Evolutionary conservation across 495 filamentous ascomycete species (phyloP).

Genomic region (Chaetomium fimeti): DNA sequence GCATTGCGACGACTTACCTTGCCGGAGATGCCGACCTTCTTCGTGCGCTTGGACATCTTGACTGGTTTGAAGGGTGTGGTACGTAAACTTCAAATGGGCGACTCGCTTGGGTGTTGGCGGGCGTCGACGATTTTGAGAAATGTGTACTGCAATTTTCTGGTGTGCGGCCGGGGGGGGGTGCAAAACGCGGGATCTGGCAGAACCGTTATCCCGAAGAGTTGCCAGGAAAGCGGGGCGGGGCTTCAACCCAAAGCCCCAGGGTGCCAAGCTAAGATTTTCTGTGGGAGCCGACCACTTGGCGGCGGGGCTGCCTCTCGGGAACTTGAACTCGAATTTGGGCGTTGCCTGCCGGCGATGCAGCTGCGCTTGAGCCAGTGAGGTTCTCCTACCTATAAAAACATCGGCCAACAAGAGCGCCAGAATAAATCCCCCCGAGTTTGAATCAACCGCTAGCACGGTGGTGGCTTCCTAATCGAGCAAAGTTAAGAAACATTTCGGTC

Average conservation of each 20-base stretch:
- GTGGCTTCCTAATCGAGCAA: conserved; percentile 1
- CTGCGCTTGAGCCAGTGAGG: not conserved
- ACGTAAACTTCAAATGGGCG: conserved; percentile 27
- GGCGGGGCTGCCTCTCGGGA: not conserved
- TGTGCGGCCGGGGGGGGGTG: conserved; percentile 28
- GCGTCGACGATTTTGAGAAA: conserved; percentile 36
- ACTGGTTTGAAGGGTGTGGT: conserved; percentile 37
- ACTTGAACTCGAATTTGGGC: not conserved
- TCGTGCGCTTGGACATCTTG: conserved; percentile 96
- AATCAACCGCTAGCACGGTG: not conserved
- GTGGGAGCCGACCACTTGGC: not conserved
- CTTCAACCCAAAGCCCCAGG: conserved; percentile 10
- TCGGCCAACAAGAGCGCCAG: too few species aligned
- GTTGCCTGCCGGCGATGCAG: not conserved
- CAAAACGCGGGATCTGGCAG: conserved; percentile 29
- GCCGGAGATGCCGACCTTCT: conserved; percentile 89
- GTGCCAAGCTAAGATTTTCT: too few species aligned
- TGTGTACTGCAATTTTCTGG: conserved; percentile 34
- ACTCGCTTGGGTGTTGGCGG: conserved; percentile 29
- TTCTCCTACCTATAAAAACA: not conserved
- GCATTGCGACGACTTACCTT: conserved; percentile 38
- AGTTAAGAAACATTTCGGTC: not conserved
- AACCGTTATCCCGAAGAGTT: conserved; percentile 34
- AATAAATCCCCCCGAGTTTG: too few species aligned
- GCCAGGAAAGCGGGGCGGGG: conserved; percentile 21